phyloP scores from a whole-genome alignment of 2,329 filamentous ascomycete genomes.

The Fusarium pseudograminearum region DNA sequence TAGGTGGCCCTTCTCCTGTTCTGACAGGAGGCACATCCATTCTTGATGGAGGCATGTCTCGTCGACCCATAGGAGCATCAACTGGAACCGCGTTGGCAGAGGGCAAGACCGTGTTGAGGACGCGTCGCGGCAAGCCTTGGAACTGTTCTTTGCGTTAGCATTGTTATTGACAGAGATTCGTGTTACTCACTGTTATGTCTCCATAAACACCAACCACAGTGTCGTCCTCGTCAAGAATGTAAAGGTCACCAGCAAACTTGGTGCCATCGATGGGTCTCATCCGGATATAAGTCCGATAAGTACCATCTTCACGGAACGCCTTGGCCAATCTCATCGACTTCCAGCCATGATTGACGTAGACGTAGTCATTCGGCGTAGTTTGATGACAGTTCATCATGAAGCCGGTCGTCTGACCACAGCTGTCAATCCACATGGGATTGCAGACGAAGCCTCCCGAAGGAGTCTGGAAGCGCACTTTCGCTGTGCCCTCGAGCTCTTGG shows the following conservation, averaged over 20 bases:
- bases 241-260: constrained; percentile 61
- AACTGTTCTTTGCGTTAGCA: neutral
- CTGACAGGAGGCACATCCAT: neutral
- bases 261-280: constrained; percentile 65
- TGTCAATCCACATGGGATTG: constrained; percentile 70
- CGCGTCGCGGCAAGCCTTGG: constrained; percentile 4
- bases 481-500: constrained; percentile 41
- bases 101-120: constrained; percentile 9
- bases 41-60: neutral
- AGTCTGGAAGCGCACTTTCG: constrained; percentile 65
- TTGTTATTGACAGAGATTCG: fast-evolving
- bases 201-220: constrained; percentile 61
- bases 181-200: constrained; percentile 63
- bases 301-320: constrained; percentile 49
- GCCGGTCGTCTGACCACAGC: constrained; percentile 68
- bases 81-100: neutral
- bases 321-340: constrained; percentile 61
- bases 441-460: constrained; percentile 62
- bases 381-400: constrained; percentile 72
- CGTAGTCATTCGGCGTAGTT: constrained; percentile 62
- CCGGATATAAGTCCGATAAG: constrained; percentile 67
- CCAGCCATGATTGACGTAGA: constrained; percentile 72
- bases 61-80: neutral
- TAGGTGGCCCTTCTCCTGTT: neutral
- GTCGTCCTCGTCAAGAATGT: constrained; percentile 65